A percentile compares a stretch with the other conserved stretches of the same genome.
These are phyloP conservation scores for Eucalyptus globulus DNA, from an alignment of 345 rosid species.

Conservation along the genomic window DNA sequence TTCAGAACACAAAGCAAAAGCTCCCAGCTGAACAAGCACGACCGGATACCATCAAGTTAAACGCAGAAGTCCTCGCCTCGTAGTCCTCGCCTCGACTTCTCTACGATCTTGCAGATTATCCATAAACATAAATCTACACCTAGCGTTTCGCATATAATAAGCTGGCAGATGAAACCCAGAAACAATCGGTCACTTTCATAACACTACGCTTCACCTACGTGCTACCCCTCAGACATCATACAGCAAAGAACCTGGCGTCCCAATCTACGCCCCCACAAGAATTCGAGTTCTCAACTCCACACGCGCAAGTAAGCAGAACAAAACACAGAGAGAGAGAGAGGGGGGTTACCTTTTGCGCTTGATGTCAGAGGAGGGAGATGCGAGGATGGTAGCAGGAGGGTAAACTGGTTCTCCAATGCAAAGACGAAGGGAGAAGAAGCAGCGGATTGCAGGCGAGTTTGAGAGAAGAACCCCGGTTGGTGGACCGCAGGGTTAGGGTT, in stretches of 20 bases:
- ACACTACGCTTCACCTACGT: not conserved
- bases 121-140: not conserved
- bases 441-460: not conserved
- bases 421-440: not conserved
- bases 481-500: not conserved
- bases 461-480: not conserved
- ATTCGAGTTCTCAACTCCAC: not conserved
- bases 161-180: not conserved
- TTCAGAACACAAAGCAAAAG: not conserved
- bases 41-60: not conserved
- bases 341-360: not conserved
- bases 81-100: not conserved
- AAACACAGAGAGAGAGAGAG: not conserved
- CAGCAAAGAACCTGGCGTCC: not conserved
- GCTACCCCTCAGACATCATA: not conserved
- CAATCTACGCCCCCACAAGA: not conserved
- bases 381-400: not conserved
- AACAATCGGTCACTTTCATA: not conserved
- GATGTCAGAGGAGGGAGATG: not conserved
- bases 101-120: not conserved
- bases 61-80: not conserved
- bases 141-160: not conserved
- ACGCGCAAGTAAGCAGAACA: not conserved
- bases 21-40: not conserved
- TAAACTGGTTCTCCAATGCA: not conserved